phyloP scores from a whole-genome alignment of 495 filamentous ascomycete genomes.

The Massariosphaeria phaeospora region DNA sequence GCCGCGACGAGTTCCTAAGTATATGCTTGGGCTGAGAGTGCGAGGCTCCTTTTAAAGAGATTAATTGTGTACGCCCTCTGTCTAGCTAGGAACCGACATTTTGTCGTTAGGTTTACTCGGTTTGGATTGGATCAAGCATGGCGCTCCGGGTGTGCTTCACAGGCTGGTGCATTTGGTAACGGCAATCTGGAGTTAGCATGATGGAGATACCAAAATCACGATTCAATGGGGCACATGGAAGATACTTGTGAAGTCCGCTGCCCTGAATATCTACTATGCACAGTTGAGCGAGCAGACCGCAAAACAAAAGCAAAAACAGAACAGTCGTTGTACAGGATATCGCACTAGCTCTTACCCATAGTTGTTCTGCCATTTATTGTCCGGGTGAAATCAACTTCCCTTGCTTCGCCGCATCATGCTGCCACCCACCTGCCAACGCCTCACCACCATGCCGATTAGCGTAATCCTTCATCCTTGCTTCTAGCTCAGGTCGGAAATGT shows the following conservation, averaged over 20 bases:
- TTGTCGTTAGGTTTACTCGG: no score
- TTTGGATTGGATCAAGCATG: neutral
- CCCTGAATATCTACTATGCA: slow-evolving; percentile 24
- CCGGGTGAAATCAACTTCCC: slow-evolving; percentile 85
- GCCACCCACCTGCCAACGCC: slow-evolving; percentile 84
- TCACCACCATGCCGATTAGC: slow-evolving; percentile 61
- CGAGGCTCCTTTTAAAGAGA: no score
- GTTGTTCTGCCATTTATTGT: slow-evolving; percentile 41
- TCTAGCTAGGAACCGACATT: no score
- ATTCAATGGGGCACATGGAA: neutral
- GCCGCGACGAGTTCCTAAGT: slow-evolving; percentile 80
- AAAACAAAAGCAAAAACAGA: slow-evolving; percentile 12
- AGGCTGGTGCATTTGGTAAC: neutral
- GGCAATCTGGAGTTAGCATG: neutral
- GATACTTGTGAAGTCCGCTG: slow-evolving; percentile 1
- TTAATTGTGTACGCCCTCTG: no score
- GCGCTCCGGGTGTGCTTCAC: neutral
- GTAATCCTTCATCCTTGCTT: slow-evolving; percentile 77
- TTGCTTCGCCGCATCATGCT: slow-evolving; percentile 65
- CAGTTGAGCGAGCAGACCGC: slow-evolving; percentile 22
- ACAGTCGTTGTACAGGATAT: slow-evolving; percentile 20
- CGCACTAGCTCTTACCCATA: neutral
- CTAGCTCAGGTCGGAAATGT: slow-evolving; percentile 93
- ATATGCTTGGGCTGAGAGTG: slow-evolving; percentile 55
- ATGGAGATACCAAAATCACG: slow-evolving; percentile 12